Base-by-base conservation (phyloP, 1,284 basidiomycete genomes). In the Microbotryum violaceum region DNA sequence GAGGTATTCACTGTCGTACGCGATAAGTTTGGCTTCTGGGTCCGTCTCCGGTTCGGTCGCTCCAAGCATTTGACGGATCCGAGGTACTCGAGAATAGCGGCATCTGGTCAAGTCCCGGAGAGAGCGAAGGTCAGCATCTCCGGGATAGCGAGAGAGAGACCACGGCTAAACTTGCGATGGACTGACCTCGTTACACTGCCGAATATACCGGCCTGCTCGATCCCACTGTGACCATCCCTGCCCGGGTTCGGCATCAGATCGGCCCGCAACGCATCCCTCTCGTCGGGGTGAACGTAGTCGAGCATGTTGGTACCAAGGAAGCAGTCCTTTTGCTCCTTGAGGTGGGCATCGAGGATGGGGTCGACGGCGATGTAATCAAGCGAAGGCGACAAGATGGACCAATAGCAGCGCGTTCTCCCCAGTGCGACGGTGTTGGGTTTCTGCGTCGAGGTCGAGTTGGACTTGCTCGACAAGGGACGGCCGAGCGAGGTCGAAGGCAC, bases 261-360 rank as follows among this genome's bases (percentile, higher is more conserved):
- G 23, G 61, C 46, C 23, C 56, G 49, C 21, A 69, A 46, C 48
- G 50, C 86, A 2, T 83, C 80, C 62, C 86, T 83, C 72, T 97
- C 93, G 61, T 89, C 88, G 27, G 91, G 91, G 72, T 96, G 91
- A 49, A 97, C 88, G 73, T 90, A 93, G 61, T 85, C 82, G 64
- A 96, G 81, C 48, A 97, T 81, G 23, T 85, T 83, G 70, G 83
- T 84, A 58, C 87, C 88, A 66, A 90, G 77, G 73, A 97, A 81
- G 23, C 76, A 71, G 29, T 81, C 76, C 0, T 85, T 84, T 75
- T 91, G 85, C 57, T 83, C 80, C 27, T 81, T 83, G 70, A 96
- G 83, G 75, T 94, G 90, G 64, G 73, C 76, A 27, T 83, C 79
- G 63, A 96, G 81, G 60, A 90, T 83, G 56, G 92, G 93, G 78